A percentile compares a stretch with the other conserved stretches of the same genome.
These are phyloP conservation scores for Podosphaera aphanis DNA, from an alignment of 2,329 filamentous ascomycete species.

Conservation along the genomic window DNA sequence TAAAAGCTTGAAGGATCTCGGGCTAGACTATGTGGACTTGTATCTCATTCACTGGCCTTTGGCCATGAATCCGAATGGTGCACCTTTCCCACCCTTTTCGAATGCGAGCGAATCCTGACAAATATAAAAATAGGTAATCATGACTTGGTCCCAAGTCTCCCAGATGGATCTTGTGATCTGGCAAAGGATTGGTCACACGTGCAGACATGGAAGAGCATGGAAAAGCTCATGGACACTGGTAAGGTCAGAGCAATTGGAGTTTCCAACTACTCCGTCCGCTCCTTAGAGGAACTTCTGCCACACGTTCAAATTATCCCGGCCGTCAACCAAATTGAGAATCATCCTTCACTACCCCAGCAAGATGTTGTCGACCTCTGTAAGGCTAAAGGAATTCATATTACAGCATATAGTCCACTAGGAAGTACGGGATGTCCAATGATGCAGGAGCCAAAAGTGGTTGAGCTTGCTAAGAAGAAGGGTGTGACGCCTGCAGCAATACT, in stretches of 20 bases:
- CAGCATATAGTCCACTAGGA: constrained; percentile 24
- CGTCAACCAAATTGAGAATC: constrained; percentile 36
- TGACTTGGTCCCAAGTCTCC: constrained; percentile 49
- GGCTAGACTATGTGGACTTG: constrained; percentile 61
- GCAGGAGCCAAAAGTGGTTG: constrained; percentile 33
- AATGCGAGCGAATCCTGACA: constrained; percentile 6
- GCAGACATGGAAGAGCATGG: constrained; percentile 57
- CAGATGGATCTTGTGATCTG: constrained; percentile 54
- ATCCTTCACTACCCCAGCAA: constrained; percentile 31
- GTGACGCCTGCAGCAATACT: constrained; percentile 38
- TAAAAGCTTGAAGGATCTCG: constrained; percentile 48
- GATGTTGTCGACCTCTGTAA: constrained; percentile 27
- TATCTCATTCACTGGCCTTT: constrained; percentile 70
- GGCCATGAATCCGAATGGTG: constrained; percentile 54
- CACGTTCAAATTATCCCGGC: constrained; percentile 25
- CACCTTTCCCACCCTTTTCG: not conserved
- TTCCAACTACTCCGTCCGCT: constrained; percentile 17
- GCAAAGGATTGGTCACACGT: constrained; percentile 44
- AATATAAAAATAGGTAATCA: constrained; percentile 28
- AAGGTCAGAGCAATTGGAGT: constrained; percentile 28
- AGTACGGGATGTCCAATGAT: constrained; percentile 23
- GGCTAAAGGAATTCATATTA: constrained; percentile 25
- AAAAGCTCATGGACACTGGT: constrained; percentile 36
- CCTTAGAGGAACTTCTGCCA: constrained; percentile 17
- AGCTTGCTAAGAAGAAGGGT: constrained; percentile 39